These are phyloP conservation scores for Zygoascus tannicola DNA, from an alignment of 805 yeast genomes.

Conservation along the genomic window DNA sequence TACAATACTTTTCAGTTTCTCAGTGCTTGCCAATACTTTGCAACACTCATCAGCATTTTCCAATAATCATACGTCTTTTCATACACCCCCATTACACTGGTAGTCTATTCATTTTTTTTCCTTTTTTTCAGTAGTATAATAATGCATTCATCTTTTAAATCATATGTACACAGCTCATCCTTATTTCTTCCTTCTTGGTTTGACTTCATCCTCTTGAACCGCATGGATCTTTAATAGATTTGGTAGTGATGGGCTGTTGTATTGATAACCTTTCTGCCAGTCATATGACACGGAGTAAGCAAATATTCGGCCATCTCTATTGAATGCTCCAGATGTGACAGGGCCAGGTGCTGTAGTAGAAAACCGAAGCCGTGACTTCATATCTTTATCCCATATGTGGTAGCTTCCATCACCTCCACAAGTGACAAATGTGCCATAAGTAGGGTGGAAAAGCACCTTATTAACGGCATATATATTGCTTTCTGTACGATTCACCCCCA, in stretches of 20 bases:
- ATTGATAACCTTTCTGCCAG: conserved; percentile 79
- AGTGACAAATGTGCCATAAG: conserved; percentile 82
- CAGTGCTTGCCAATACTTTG: neutral
- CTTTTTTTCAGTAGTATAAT: neutral
- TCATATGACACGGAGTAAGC: conserved; percentile 93
- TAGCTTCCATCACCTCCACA: conserved; percentile 93
- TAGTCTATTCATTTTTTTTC: neutral
- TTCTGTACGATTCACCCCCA: conserved; percentile 39
- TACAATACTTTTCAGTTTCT: neutral
- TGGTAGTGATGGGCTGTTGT: conserved; percentile 66
- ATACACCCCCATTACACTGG: no score
- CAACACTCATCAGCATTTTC: neutral
- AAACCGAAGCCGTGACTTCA: conserved; percentile 75
- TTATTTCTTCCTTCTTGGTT: conserved; percentile 26
- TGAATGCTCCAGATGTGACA: conserved; percentile 71
- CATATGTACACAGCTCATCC: neutral
- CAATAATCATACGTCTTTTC: no score
- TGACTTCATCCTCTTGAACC: conserved; percentile 76
- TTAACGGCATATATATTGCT: conserved; percentile 70
- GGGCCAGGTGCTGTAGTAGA: conserved; percentile 51
- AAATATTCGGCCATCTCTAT: conserved; percentile 69
- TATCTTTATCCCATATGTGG: conserved; percentile 93
- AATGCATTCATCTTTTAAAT: no score
- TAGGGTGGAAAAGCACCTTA: conserved; percentile 77
- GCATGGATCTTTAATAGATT: conserved; percentile 75